A percentile compares a stretch with the other conserved stretches of the same genome.
These are phyloP conservation scores for Populus hybrid DNA, from an alignment of 441 rosid species.

Conservation along the genomic window DNA sequence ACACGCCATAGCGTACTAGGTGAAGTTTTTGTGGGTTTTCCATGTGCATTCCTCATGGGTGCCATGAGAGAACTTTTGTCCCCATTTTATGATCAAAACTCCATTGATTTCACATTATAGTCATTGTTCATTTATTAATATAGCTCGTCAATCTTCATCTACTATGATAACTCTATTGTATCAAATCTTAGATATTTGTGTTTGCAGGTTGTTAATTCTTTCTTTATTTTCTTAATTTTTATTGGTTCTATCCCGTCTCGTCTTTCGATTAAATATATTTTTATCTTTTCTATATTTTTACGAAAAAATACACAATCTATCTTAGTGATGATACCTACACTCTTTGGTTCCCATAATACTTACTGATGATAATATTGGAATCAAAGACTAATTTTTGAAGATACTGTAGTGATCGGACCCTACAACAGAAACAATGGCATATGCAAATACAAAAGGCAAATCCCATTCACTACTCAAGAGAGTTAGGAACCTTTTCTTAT, in stretches of 20 bases:
- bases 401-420: not conserved
- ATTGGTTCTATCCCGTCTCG: too few relatives aligned
- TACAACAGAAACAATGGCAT: not conserved
- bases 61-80: not conserved
- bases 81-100: not conserved
- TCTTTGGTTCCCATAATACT: too few relatives aligned
- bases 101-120: not conserved
- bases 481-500: too few relatives aligned
- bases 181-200: too few relatives aligned
- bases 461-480: not conserved
- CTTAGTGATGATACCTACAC: too few relatives aligned
- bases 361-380: too few relatives aligned
- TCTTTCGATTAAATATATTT: too few relatives aligned
- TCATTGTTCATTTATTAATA: slow-evolving; percentile 15
- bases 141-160: not conserved
- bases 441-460: not conserved
- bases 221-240: too few relatives aligned
- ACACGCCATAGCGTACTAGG: not conserved
- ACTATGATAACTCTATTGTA: not conserved
- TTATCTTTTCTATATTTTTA: too few relatives aligned
- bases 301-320: too few relatives aligned
- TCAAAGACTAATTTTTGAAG: too few relatives aligned
- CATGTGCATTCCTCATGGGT: slow-evolving; percentile 39
- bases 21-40: not conserved
- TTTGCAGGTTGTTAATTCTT: not conserved